Conservation (phyloP, 345 rosid genomes). For the Abelmoschus esculentus region DNA sequence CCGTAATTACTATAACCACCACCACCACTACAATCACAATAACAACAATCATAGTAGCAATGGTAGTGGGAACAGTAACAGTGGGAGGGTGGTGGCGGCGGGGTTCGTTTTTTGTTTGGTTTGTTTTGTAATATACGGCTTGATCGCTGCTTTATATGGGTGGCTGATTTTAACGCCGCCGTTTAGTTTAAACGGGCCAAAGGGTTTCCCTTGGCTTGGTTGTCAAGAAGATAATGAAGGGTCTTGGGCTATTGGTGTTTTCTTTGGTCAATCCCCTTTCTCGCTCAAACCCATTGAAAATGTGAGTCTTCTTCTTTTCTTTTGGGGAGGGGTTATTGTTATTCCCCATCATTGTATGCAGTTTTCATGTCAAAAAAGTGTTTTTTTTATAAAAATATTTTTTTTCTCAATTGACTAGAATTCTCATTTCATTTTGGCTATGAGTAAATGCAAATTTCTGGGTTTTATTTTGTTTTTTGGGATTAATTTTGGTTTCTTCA, state of each 20-base stretch:
- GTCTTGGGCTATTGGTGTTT: constrained; percentile 90
- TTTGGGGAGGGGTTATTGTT: background rate
- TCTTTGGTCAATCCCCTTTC: constrained; percentile 82
- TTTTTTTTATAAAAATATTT: background rate
- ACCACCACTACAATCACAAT: background rate
- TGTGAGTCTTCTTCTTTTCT: constrained; percentile 24
- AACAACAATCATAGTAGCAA: background rate
- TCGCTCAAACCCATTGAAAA: constrained; percentile 81
- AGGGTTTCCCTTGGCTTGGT: constrained; percentile 42
- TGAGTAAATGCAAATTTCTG: background rate
- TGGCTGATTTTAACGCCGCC: constrained; percentile 41
- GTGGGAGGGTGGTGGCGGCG: constrained; percentile 31
- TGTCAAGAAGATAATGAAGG: constrained; percentile 83
- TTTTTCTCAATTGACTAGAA: background rate
- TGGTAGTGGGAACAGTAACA: background rate
- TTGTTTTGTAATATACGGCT: constrained; percentile 49
- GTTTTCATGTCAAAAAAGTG: background rate
- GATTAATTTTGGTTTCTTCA: background rate
- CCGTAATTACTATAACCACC: background rate
- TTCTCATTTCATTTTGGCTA: background rate
- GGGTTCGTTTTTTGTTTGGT: constrained; percentile 43
- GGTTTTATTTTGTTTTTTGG: background rate
- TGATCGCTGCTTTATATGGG: constrained; percentile 50
- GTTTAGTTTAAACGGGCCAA: constrained; percentile 7
- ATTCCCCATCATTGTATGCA: background rate